Conservation (phyloP, 2,329 filamentous ascomycete species). For the Trichoderma lentiforme region DNA sequence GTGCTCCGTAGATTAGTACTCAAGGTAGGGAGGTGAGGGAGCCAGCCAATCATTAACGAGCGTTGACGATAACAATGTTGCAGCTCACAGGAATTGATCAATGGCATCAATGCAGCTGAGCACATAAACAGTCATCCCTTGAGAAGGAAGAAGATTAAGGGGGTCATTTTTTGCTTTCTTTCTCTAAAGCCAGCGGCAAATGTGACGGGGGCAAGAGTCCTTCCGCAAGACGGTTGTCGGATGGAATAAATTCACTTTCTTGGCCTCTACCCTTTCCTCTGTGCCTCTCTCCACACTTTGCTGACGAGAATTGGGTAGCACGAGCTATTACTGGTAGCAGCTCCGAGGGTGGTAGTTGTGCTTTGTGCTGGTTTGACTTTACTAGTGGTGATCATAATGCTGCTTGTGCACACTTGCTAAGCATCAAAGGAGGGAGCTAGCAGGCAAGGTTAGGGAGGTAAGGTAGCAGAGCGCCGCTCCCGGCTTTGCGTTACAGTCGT, state of each 20-base stretch:
- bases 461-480: background rate
- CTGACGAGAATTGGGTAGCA: background rate
- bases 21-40: background rate
- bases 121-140: background rate
- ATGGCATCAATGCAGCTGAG: background rate
- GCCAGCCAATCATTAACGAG: slow-evolving; percentile 1
- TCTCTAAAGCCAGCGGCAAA: background rate
- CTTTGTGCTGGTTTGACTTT: background rate
- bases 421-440: slow-evolving; percentile 8
- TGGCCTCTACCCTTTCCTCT: background rate
- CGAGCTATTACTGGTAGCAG: background rate
- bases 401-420: slow-evolving; percentile 1
- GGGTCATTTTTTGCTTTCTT: background rate
- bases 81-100: background rate
- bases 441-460: background rate
- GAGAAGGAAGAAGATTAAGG: background rate
- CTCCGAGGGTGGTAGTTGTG: background rate
- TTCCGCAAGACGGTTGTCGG: background rate
- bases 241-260: background rate
- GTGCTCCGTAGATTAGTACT: background rate
- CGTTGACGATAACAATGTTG: slow-evolving; percentile 3
- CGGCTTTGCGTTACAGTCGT: background rate
- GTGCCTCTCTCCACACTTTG: slow-evolving; percentile 7
- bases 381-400: background rate
- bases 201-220: background rate